Evolutionary conservation across 2,329 filamentous ascomycete species (phyloP), one percentile per base, ranked within the genome.

Genomic region (Ceratocystis destructans): DNA sequence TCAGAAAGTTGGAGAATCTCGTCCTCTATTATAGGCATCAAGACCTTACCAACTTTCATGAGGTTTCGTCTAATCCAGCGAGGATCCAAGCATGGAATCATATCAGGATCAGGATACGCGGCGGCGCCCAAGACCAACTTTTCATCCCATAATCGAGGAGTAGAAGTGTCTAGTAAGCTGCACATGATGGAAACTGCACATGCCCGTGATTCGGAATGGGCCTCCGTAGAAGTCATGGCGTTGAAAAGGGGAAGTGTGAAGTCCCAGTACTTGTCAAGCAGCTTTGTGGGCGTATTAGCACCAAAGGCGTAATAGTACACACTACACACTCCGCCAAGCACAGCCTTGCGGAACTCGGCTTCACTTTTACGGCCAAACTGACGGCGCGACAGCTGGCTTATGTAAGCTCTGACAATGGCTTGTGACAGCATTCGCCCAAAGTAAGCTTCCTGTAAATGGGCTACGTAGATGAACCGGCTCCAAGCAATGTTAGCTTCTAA

Each of bases 11-110:
- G 83, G 64, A 81, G 77, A 62, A 90, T 85, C 64, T 81, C 82
- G 66, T 77, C 80, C 74, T 84, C 82, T 2, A 90, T 75, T 22
- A 86, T 77, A 8, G 85, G 81, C 3, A 78, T 77, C 6, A 86
- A 80, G 7, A 87, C 77, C 2, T 80, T 75, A 44, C 96, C 82
- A 3, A 96, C 80, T 55, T 79, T 80, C 1, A 77, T 73, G 3
- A 87, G 78, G 69, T 89, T 90, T 67, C 83, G 87, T 64, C 93
- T 84, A 12, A 95, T 80, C 94, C 94, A 99, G 77, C 88, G 90
- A 3, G 88, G 80, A 71, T 97, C 91, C 5, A 97, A 78, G 5
- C 86, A 79, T 5, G 91, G 89, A n/a, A 99, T 78, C 68, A 96
- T 90, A n/a, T 86, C 83, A 0, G 64, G 45, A n/a, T 86, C 80